Evolutionary conservation across 495 filamentous ascomycete species (phyloP), one percentile per base, ranked within the genome.

Genomic region (Letharia lupina): DNA sequence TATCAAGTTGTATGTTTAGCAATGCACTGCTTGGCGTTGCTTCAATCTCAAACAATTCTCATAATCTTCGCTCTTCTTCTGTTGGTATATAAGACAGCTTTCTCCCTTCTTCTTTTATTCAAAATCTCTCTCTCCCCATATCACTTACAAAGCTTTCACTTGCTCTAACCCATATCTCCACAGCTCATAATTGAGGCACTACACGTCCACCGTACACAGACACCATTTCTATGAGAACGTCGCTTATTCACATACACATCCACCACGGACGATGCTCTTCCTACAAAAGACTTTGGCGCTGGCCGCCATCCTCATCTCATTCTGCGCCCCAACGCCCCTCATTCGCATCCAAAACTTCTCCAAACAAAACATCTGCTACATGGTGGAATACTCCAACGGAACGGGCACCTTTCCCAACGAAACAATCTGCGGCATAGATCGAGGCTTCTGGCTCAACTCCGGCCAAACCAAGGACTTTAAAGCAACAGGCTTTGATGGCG

Each of bases 371-470:
- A 64, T 69, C 44, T 69, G 68, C 64, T 69, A 69, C 60, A 61
- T 52, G 45, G 68, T 69, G 1, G 68, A 69, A 64, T 62, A 66
- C 20, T 33, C 58, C n/a, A 45, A 47, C n/a, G 66, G 62, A 4
- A 31, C 16, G 4, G 48, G 48, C 28, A 18, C 42, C 40, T 58
- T 47, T 8, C 52, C 48, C 9, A 59, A 44, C 10, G 10, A 40
- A 5, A n/a, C 60, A 12, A 12, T 44, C 20, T 69, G 68, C 68
- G 60, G 52, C 7, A 44, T 42, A 18, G 50, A 60, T 5, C 42
- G 41, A 1, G 64, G 68, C 7, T 66, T 69, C 35, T 60, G 39
- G 20, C 59, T 69, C 35, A 44, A 47, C 48, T 23, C 64, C 1
- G 44, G 52, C 16, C 28, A 52, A 20, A 50, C n/a, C 18, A 41